Evolutionary conservation across 345 rosid genomes (phyloP).

Genomic region (Cardamine chenopodiifolia): DNA sequence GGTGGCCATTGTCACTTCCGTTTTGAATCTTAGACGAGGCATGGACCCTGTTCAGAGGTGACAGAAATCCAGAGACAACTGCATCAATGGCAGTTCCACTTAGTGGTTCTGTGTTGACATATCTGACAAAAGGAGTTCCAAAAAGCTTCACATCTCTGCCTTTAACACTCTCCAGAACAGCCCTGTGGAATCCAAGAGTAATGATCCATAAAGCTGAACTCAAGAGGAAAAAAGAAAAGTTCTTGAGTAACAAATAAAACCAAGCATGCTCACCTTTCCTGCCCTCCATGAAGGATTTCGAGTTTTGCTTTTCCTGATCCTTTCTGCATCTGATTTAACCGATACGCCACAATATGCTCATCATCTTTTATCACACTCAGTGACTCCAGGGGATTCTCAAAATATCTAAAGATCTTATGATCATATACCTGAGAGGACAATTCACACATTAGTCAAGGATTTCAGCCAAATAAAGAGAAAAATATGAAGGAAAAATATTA

Average conservation of each 20-base stretch:
- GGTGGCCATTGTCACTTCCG: conserved; percentile 57
- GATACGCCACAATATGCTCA: conserved; percentile 87
- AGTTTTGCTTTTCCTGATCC: conserved; percentile 61
- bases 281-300: conserved; percentile 67
- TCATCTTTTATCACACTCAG: conserved; percentile 75
- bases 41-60: conserved; percentile 55
- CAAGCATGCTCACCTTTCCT: conserved; percentile 58
- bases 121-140: conserved; percentile 77
- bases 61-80: conserved; percentile 59
- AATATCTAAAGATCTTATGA: conserved; percentile 62
- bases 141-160: conserved; percentile 52
- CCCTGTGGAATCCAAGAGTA: conserved; percentile 32
- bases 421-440: conserved; percentile 66
- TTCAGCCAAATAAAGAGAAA: conserved; percentile 10
- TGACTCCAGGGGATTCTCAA: conserved; percentile 64
- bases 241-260: conserved; percentile 19
- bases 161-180: conserved; percentile 26
- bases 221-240: conserved; percentile 7
- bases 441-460: neutral
- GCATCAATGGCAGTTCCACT: conserved; percentile 68
- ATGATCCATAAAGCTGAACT: conserved; percentile 16
- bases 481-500: neutral
- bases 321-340: conserved; percentile 52
- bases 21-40: conserved; percentile 46
- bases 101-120: conserved; percentile 55